These are phyloP conservation scores for Cladosporium austrohemisphaericum DNA, from an alignment of 2,329 filamentous ascomycete species.

Conservation along the genomic window DNA sequence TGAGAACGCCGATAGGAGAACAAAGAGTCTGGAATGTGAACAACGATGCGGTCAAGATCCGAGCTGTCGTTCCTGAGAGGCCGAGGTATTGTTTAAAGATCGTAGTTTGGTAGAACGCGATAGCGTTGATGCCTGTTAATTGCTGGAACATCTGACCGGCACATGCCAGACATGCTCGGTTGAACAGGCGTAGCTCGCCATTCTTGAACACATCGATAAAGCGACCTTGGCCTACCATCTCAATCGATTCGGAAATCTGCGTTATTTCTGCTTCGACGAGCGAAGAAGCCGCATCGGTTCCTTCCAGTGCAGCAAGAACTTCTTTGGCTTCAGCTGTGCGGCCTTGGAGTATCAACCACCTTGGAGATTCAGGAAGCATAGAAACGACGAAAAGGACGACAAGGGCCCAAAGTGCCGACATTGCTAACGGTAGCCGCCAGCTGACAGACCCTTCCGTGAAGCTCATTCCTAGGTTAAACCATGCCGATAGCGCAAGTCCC, in stretches of 20 bases:
- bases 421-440: conserved; percentile 44
- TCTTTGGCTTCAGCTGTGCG: conserved; percentile 15
- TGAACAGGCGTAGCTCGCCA: conserved; percentile 47
- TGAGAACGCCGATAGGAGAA: conserved; percentile 48
- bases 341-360: background rate
- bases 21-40: conserved; percentile 55
- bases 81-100: conserved; percentile 34
- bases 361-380: background rate
- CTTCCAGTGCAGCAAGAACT: conserved; percentile 40
- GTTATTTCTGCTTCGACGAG: conserved; percentile 42
- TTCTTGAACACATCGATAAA: conserved; percentile 46
- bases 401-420: conserved; percentile 41
- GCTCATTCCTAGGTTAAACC: conserved; percentile 46
- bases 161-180: conserved; percentile 50
- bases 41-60: conserved; percentile 45
- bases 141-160: conserved; percentile 51
- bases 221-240: conserved; percentile 37
- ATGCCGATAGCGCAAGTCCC: conserved; percentile 46
- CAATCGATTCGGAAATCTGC: conserved; percentile 48
- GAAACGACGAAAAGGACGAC: background rate
- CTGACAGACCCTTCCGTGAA: conserved; percentile 37
- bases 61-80: conserved; percentile 36
- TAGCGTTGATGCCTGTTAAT: conserved; percentile 43
- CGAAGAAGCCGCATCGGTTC: conserved; percentile 34
- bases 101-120: conserved; percentile 27